Evolutionary conservation across 2,329 filamentous ascomycete genomes (phyloP).

Genomic region (Fusarium dimerum): DNA sequence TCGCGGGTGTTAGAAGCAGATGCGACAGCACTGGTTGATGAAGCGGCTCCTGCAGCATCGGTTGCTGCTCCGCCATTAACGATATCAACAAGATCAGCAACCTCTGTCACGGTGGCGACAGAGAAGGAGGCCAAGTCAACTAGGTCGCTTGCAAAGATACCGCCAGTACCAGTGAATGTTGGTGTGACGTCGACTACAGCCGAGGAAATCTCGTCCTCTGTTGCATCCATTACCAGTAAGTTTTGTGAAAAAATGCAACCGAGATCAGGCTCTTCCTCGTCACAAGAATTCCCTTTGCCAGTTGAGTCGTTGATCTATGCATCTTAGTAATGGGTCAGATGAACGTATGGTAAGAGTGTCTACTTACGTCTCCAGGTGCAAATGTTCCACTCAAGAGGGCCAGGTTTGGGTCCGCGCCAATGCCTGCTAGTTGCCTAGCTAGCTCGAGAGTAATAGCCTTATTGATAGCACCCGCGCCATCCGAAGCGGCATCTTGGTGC

Average conservation of each 20-base stretch:
- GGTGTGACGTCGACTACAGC: constrained; percentile 44
- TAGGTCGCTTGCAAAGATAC: constrained; percentile 22
- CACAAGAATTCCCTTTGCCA: constrained; percentile 44
- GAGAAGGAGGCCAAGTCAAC: constrained; percentile 14
- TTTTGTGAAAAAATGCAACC: constrained; percentile 58
- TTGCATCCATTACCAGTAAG: constrained; percentile 56
- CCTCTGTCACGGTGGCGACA: constrained; percentile 15
- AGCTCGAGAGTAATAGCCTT: constrained; percentile 61
- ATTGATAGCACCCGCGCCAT: constrained; percentile 57
- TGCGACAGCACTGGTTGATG: too few species aligned
- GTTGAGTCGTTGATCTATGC: constrained; percentile 11
- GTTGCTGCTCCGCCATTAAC: constrained; percentile 2
- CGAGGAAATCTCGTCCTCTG: constrained; percentile 50
- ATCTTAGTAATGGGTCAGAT: neutral
- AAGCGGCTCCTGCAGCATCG: neutral
- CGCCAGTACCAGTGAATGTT: constrained; percentile 36
- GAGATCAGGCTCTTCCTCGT: constrained; percentile 45
- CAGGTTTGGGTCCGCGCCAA: constrained; percentile 63
- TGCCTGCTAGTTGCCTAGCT: constrained; percentile 58
- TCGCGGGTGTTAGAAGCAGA: too few species aligned
- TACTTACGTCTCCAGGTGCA: constrained; percentile 55
- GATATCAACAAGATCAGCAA: constrained; percentile 11
- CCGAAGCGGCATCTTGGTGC: constrained; percentile 68
- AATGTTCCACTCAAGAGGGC: constrained; percentile 66
- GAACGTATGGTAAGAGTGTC: neutral